Evolutionary conservation across 176 grass and related monocot genomes (phyloP), one percentile per base, ranked within the genome.

Genomic region (Pharus latifolius): DNA sequence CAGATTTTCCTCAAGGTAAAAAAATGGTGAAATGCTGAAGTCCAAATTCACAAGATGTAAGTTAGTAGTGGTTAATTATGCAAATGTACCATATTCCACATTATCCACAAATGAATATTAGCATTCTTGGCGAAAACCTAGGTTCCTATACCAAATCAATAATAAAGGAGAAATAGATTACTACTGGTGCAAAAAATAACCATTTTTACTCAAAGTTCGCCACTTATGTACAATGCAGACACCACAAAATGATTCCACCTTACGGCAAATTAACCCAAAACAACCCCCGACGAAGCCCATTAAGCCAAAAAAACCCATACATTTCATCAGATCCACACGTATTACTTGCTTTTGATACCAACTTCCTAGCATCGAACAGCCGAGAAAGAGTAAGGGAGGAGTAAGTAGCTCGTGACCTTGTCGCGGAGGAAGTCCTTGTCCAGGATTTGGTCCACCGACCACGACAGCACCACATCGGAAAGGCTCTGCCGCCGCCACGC

Each of bases 361-460:
- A 65, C 61, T 70, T 46, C 32, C 20, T 1, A 80, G 12, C 38
- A 45, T 27, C 32, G 18, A 25, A 56, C 48, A 32, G 62, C 25
- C 17, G 37, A 34, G 26, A 58, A 66, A 74, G 60, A 49, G 50
- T 54, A 18, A 15, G 5, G 18, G 17, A 58, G 26, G 3, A 0
- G 45, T 15, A 43, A 61, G 32, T 49, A 9, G 45, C 24, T 49
- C 20, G 16, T 79, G 49, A 91, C 88, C 88, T 87, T 87, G 72
- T 70, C 76, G 7, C 79, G 79, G 64, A 87, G 73, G n/a, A 91
- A 59, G 63, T 87, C 84, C 78, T 77, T 83, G 79, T 84, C 41
- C 13, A 87, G 72, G 68, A 87, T 76, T 67, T 87, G 65, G 23
- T 91, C 84, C 7, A 87, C 72, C 28, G 88, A 87, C 88, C 88